A percentile compares a stretch with the other conserved stretches of the same genome.
Conservation (phyloP, 345 rosid species). For the Salix viminalis region DNA sequence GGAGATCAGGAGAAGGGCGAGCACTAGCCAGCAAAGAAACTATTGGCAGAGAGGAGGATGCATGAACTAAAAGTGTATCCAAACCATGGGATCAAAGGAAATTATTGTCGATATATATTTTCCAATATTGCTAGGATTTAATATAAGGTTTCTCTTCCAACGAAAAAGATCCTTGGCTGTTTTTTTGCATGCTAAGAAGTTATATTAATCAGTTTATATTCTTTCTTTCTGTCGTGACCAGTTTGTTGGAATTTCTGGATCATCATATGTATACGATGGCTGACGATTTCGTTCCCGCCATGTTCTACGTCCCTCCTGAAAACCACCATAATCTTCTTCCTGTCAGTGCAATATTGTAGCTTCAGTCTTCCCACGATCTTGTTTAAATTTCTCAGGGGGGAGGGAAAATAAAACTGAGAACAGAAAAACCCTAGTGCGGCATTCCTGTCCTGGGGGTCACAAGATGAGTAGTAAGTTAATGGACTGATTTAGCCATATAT, state of each 20-base stretch:
- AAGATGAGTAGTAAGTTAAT: background rate
- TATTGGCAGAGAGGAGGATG: background rate
- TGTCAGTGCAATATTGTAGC: background rate
- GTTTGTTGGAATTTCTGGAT: slow-evolving; percentile 13
- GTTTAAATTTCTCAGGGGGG: background rate
- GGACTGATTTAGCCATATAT: background rate
- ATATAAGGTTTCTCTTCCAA: slow-evolving; percentile 52
- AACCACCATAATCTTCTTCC: background rate
- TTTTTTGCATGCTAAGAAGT: slow-evolving; percentile 5
- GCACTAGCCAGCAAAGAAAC: slow-evolving; percentile 1
- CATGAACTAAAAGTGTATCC: background rate
- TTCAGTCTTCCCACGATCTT: background rate
- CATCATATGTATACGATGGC: slow-evolving; percentile 4
- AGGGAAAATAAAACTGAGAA: background rate
- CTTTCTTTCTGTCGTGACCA: background rate
- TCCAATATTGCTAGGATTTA: slow-evolving; percentile 23
- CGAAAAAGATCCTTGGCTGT: slow-evolving; percentile 44
- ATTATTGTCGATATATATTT: background rate
- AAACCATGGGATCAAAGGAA: background rate
- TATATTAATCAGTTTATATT: background rate
- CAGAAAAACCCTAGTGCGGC: background rate
- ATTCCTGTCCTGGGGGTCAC: background rate
- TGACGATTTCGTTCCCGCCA: slow-evolving; percentile 19
- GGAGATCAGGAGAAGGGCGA: background rate
- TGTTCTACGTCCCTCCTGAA: slow-evolving; percentile 8